A percentile compares a stretch with the other conserved stretches of the same genome.
phyloP scores from a whole-genome alignment of 345 rosid species.

The Populus deltoides region DNA sequence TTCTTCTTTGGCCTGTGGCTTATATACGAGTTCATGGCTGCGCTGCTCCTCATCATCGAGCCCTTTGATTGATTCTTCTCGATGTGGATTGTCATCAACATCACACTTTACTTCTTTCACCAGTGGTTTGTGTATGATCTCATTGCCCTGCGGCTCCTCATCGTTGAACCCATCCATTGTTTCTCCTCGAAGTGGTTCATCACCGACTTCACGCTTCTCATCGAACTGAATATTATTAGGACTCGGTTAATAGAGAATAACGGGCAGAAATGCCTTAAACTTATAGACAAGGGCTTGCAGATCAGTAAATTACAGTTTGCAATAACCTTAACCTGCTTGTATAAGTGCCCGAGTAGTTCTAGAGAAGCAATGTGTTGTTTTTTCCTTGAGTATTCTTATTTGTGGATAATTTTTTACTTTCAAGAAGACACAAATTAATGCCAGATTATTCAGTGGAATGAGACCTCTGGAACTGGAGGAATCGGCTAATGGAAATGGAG shows the following conservation, averaged over 20 bases:
- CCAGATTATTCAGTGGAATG: not conserved
- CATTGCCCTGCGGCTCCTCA: conserved; percentile 14
- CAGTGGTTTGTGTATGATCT: conserved; percentile 12
- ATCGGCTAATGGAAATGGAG: not conserved
- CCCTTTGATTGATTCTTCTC: conserved; percentile 13
- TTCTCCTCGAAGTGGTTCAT: conserved; percentile 11
- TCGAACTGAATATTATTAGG: conserved; percentile 35
- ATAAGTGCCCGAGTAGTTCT: not conserved
- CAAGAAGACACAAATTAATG: conserved; percentile 23
- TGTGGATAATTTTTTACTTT: not conserved
- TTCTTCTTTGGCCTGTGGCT: conserved; percentile 18
- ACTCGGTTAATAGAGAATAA: conserved; percentile 6
- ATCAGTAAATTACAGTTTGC: not conserved
- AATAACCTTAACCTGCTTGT: not conserved
- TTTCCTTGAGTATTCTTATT: not conserved
- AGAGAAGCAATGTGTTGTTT: not conserved
- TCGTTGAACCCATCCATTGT: not conserved
- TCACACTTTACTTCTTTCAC: conserved; percentile 21
- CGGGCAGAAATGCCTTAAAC: not conserved
- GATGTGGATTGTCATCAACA: not conserved
- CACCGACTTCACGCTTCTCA: conserved; percentile 29
- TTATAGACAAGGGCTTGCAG: not conserved
- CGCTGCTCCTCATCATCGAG: conserved; percentile 13
- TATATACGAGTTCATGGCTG: conserved; percentile 8
- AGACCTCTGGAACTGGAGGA: conserved; percentile 6